Conservation (phyloP, 2,329 filamentous ascomycete genomes). For the Arthrinium phaeospermum region DNA sequence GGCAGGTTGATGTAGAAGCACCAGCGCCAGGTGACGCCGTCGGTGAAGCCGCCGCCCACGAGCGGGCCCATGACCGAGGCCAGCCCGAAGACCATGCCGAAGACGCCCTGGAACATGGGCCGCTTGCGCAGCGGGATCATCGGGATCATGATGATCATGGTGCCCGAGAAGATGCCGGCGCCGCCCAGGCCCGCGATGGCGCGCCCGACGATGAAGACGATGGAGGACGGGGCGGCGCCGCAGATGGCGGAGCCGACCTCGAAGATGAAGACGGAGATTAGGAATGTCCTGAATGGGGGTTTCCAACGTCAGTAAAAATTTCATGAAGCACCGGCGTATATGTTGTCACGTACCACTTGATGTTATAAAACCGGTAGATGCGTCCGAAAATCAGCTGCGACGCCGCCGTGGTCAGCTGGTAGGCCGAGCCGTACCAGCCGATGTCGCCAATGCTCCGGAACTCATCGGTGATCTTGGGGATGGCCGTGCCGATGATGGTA, state of each 20-base stretch:
- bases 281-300: constrained; percentile 44
- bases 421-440: constrained; percentile 68
- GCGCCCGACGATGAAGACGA: constrained; percentile 60
- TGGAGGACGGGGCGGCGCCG: constrained; percentile 58
- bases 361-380: constrained; percentile 59
- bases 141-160: constrained; percentile 61
- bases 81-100: constrained; percentile 61
- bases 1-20: constrained; percentile 67
- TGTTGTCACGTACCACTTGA: constrained; percentile 47
- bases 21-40: constrained; percentile 57
- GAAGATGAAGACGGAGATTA: constrained; percentile 55
- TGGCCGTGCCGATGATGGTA: constrained; percentile 62
- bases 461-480: constrained; percentile 61
- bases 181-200: constrained; percentile 62
- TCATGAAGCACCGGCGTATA: too few species aligned
- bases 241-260: constrained; percentile 59
- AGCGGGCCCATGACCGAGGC: constrained; percentile 60
- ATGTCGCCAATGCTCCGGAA: constrained; percentile 65
- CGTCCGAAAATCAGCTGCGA: constrained; percentile 59
- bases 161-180: constrained; percentile 63
- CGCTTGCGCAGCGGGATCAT: constrained; percentile 66
- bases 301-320: background rate
- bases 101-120: constrained; percentile 62
- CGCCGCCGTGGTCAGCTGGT: constrained; percentile 65
- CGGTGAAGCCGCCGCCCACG: constrained; percentile 59